A percentile compares a stretch with the other conserved stretches of the same genome.
Evolutionary conservation across 1,284 basidiomycete species (phyloP).

Genomic region (Lignosus rhinocerotis): DNA sequence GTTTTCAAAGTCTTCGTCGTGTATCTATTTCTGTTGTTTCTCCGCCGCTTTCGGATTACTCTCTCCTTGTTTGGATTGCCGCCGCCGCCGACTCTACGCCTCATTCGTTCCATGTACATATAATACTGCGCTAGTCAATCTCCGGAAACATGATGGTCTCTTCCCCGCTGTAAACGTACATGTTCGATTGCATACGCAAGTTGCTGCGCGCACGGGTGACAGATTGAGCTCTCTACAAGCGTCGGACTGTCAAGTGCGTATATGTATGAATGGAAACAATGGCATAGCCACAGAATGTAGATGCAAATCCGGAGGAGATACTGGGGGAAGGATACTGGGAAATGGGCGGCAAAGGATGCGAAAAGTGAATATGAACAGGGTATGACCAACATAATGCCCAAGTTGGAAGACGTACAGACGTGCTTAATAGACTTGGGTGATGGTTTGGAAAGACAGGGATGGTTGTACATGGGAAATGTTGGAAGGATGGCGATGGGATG

Average conservation of each 20-base stretch:
- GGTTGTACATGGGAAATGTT: neutral
- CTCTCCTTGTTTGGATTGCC: constrained; percentile 3
- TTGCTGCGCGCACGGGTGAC: neutral
- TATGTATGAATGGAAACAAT: constrained; percentile 7
- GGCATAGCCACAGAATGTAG: neutral
- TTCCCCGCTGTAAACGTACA: neutral
- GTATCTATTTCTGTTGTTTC: constrained; percentile 25
- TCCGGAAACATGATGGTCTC: neutral
- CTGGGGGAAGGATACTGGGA: neutral
- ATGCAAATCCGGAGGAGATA: neutral
- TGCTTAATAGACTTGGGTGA: neutral
- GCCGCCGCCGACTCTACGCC: constrained; percentile 1
- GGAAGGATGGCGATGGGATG: neutral
- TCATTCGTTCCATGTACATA: constrained; percentile 11
- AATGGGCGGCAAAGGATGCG: neutral
- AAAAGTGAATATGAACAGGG: too few species aligned
- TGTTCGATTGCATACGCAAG: neutral
- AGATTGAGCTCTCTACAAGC: constrained; percentile 3
- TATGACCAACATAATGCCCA: too few species aligned
- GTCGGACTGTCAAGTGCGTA: constrained; percentile 7
- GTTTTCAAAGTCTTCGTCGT: constrained; percentile 6
- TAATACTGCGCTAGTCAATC: neutral
- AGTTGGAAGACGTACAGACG: too few species aligned
- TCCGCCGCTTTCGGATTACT: neutral
- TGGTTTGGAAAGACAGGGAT: neutral